A percentile compares a stretch with the other conserved stretches of the same genome.
These are phyloP conservation scores for Fusarium odoratissimum DNA, from an alignment of 2,329 filamentous ascomycete species.

Conservation along the genomic window DNA sequence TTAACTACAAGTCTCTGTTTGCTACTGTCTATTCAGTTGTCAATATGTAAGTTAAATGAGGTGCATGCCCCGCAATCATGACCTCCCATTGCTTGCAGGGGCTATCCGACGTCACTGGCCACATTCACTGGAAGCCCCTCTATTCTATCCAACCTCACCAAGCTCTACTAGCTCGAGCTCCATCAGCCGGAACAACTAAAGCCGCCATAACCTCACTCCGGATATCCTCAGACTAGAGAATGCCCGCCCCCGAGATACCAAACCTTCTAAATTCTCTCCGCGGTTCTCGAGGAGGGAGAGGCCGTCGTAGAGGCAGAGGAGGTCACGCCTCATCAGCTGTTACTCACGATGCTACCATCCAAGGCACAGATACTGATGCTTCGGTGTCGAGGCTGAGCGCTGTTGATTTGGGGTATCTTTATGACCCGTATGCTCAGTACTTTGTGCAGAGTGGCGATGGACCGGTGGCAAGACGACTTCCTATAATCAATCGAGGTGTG, in stretches of 20 bases:
- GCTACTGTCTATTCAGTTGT: background rate
- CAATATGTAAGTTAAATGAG: background rate
- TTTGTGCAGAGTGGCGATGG: constrained; percentile 69
- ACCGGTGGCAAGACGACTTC: constrained; percentile 73
- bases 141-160: background rate
- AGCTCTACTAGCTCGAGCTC: background rate
- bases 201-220: background rate
- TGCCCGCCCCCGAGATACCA: constrained; percentile 81
- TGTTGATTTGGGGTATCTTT: constrained; percentile 84
- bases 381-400: constrained; percentile 90
- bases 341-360: constrained; percentile 79
- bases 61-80: constrained; percentile 26
- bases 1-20: background rate
- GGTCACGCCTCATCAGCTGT: constrained; percentile 47
- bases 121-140: background rate
- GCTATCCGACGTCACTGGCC: constrained; percentile 26
- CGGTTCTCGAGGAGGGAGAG: constrained; percentile 54
- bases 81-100: constrained; percentile 4
- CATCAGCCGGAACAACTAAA: constrained; percentile 14
- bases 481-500: constrained; percentile 93
- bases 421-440: constrained; percentile 79
- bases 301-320: constrained; percentile 47
- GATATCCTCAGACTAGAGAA: constrained; percentile 49
- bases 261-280: constrained; percentile 72
- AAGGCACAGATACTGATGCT: constrained; percentile 92